A percentile compares a stretch with the other conserved stretches of the same genome.
Conservation (phyloP, 2,329 filamentous ascomycete species). For the Lasiodiplodia hormozganensis region DNA sequence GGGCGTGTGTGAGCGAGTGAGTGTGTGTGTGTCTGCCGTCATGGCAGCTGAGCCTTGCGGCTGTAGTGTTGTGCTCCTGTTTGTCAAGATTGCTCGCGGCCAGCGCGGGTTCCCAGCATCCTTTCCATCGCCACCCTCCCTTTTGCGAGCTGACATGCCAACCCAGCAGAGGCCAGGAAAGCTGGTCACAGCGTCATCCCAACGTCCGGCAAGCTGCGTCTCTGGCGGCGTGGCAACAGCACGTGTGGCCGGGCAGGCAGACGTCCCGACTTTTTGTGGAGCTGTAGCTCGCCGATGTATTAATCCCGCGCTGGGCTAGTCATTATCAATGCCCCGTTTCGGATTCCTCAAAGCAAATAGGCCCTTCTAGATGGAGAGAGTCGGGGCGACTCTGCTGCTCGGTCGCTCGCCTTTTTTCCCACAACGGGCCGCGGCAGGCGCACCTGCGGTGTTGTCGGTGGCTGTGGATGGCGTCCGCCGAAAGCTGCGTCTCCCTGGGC, state of each 20-base stretch:
- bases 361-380: conserved; percentile 14
- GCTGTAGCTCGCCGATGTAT: conserved; percentile 17
- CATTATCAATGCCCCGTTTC: neutral
- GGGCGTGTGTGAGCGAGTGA: too few species aligned
- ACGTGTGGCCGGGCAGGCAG: conserved; percentile 14
- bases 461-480: conserved; percentile 7
- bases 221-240: conserved; percentile 16
- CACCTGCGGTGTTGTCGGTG: neutral
- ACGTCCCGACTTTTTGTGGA: conserved; percentile 21
- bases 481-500: conserved; percentile 19
- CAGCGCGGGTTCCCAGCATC: conserved; percentile 5
- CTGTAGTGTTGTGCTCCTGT: neutral
- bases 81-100: conserved; percentile 8
- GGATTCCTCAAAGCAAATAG: conserved; percentile 15
- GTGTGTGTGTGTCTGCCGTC: neutral
- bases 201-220: conserved; percentile 26
- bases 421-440: conserved; percentile 7
- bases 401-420: neutral
- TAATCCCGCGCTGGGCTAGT: neutral
- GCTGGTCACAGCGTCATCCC: conserved; percentile 21
- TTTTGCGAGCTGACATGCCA: conserved; percentile 19
- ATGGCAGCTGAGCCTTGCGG: neutral
- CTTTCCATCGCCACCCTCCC: neutral
- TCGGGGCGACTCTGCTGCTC: conserved; percentile 11
- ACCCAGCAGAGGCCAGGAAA: neutral